Conservation (phyloP, 208 protist species). For the Acanthamoeba sp. region DNA sequence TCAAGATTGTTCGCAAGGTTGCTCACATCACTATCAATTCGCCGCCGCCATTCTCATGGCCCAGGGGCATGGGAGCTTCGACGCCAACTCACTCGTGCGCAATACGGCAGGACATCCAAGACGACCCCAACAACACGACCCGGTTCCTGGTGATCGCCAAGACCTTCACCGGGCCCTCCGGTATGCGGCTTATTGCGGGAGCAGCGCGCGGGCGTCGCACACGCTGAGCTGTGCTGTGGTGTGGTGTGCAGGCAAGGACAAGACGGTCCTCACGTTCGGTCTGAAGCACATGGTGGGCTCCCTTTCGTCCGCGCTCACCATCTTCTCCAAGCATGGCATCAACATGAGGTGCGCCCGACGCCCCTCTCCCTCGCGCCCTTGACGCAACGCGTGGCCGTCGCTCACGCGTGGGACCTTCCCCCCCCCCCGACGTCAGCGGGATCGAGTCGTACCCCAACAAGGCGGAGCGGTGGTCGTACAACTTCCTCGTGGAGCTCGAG, state of each 20-base stretch:
- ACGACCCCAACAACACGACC: slow-evolving; percentile 68
- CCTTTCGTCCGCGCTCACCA: slow-evolving; percentile 50
- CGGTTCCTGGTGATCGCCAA: slow-evolving; percentile 69
- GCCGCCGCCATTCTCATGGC: not conserved
- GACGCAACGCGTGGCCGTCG: not conserved
- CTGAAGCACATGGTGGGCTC: slow-evolving; percentile 69
- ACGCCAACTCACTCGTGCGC: not conserved
- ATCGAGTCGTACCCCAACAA: slow-evolving; percentile 73
- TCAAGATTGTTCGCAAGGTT: slow-evolving; percentile 29
- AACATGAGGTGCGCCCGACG: slow-evolving; percentile 13
- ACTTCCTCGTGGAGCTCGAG: slow-evolving; percentile 73
- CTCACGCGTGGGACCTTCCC: no score
- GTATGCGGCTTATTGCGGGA: no score
- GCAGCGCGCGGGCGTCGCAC: no score
- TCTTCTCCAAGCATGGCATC: slow-evolving; percentile 57
- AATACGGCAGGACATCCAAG: slow-evolving; percentile 6
- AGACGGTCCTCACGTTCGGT: slow-evolving; percentile 63
- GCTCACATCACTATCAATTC: not conserved
- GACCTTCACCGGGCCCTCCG: slow-evolving; percentile 26
- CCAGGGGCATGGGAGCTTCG: not conserved
- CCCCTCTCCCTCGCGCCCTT: not conserved
- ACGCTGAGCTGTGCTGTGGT: no score
- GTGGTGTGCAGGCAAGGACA: slow-evolving; percentile 45
- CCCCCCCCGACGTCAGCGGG: no score
- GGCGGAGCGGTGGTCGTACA: slow-evolving; percentile 57